Evolutionary conservation across 2,329 filamentous ascomycete species (phyloP), one percentile per base, ranked within the genome.

Genomic region (Didymella lethalis): DNA sequence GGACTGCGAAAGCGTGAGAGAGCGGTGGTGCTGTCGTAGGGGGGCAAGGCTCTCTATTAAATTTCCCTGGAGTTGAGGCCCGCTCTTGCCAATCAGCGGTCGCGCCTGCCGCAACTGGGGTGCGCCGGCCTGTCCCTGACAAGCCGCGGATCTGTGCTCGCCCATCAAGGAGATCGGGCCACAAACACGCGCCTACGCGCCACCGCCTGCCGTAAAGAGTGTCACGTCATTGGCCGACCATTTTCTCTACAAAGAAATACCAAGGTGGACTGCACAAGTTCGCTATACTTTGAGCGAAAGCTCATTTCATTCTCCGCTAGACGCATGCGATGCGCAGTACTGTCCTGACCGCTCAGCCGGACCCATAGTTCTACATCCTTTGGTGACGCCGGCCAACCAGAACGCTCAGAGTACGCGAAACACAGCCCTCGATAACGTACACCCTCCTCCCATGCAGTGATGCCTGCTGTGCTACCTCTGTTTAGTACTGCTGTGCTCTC

Each of bases 21-120:
- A 46, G 50, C 36, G 51, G 36, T 54, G 56, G 57, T 57, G 63
- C 59, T 55, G 62, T 61, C 36, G 43, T 45, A 51, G 43, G 60
- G 61, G 54, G 64, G 55, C 57, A 64, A 49, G 50, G 62, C 49
- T 56, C 48, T 65, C 59, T 60, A 67, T 71, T 36, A 71, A 73
- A 72, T 72, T 73, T 71, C 63, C 65, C 61, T 61, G 60, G 28
- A 44, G 55, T 59, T 53, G 55, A 58, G 43, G 53, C 45, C 51
- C 38, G 61, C 61, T 66, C 54, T 65, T 69, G 63, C 71, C 66
- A 64, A 57, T 62, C 59, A 57, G 44, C 40, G 49, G 50, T 49
- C 44, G 36, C 47, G 54, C 41, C 57, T 54, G 57, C 54, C 61
- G 63, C 63, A 66, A 61, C 64, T 54, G 68, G 60, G 51, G 62